Percentiles rank a stretch among this genome's conserved stretches.
These are phyloP conservation scores for Corrigiola litoralis DNA, from an alignment of 179 eudicot genomes.

Conservation along the genomic window DNA sequence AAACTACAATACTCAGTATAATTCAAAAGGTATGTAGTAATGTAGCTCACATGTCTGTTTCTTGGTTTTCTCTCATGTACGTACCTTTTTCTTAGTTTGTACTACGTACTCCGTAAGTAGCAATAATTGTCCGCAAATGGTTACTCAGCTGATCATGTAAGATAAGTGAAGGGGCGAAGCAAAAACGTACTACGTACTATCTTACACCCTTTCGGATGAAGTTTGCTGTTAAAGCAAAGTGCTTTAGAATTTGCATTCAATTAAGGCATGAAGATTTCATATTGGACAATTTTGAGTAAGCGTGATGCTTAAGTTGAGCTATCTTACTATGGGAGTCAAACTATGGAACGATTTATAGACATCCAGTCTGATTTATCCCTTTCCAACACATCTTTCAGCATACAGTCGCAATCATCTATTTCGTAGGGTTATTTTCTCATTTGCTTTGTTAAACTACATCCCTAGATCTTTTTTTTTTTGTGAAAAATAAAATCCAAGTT, in stretches of 20 bases:
- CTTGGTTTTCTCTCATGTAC: too few species aligned
- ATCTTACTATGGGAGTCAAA: conserved; percentile 9
- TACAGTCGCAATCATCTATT: neutral
- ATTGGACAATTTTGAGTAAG: conserved; percentile 7
- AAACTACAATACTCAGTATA: too few species aligned
- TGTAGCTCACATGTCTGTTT: too few species aligned
- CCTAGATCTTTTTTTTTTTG: neutral
- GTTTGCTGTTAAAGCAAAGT: conserved; percentile 26
- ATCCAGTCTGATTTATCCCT: conserved; percentile 20
- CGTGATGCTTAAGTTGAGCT: conserved; percentile 20
- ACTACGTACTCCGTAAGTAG: neutral
- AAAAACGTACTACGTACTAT: neutral
- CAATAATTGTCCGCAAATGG: conserved; percentile 12
- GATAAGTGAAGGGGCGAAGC: neutral
- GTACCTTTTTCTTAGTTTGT: too few species aligned
- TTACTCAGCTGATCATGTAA: neutral
- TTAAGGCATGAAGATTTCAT: neutral
- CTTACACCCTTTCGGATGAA: conserved; percentile 7
- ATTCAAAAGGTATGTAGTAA: too few species aligned
- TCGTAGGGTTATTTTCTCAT: neutral
- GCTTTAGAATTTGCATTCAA: neutral
- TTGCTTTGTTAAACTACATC: too few species aligned
- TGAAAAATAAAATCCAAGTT: too few species aligned
- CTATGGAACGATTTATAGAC: neutral
- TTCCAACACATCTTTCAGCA: conserved; percentile 6